Evolutionary conservation across 2,329 filamentous ascomycete genomes (phyloP).

Genomic region (Colletotrichum gloeosporioides): DNA sequence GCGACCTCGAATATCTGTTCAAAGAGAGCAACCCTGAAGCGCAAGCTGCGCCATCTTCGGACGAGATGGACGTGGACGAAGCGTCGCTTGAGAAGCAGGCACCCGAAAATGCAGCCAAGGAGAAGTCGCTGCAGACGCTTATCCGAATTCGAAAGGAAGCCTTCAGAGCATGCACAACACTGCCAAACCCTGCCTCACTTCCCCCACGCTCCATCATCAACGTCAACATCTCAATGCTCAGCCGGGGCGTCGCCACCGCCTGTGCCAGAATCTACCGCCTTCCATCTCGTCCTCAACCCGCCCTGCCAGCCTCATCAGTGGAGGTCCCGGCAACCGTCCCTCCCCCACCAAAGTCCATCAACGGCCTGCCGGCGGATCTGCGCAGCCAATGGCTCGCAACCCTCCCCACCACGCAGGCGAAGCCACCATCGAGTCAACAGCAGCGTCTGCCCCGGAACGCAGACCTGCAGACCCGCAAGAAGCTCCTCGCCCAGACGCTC

Average conservation of each 20-base stretch:
- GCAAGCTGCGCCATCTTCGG: not conserved
- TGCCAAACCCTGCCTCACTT: slow-evolving; percentile 26
- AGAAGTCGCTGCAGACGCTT: slow-evolving; percentile 12
- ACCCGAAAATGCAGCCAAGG: slow-evolving; percentile 13
- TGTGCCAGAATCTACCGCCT: slow-evolving; percentile 89
- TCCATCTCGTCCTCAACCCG: slow-evolving; percentile 48
- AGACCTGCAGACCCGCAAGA: slow-evolving; percentile 44
- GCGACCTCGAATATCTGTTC: slow-evolving; percentile 81
- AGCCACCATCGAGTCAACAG: slow-evolving; percentile 18
- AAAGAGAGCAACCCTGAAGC: slow-evolving; percentile 27
- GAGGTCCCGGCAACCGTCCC: slow-evolving; percentile 54
- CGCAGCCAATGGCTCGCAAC: slow-evolving; percentile 76
- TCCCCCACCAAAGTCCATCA: slow-evolving; percentile 21
- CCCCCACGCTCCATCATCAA: slow-evolving; percentile 55
- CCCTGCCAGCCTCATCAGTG: slow-evolving; percentile 35
- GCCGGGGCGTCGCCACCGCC: slow-evolving; percentile 71
- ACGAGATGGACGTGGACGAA: slow-evolving; percentile 20
- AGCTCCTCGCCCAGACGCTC: slow-evolving; percentile 53
- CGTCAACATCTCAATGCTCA: slow-evolving; percentile 69
- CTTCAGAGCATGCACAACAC: slow-evolving; percentile 33
- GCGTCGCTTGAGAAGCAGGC: slow-evolving; percentile 18
- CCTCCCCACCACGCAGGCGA: slow-evolving; percentile 32
- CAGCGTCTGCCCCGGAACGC: slow-evolving; percentile 29
- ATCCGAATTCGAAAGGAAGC: slow-evolving; percentile 24
- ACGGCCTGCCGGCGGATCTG: slow-evolving; percentile 52